Base-by-base conservation (phyloP, 495 filamentous ascomycete species). In the Evernia prunastri region DNA sequence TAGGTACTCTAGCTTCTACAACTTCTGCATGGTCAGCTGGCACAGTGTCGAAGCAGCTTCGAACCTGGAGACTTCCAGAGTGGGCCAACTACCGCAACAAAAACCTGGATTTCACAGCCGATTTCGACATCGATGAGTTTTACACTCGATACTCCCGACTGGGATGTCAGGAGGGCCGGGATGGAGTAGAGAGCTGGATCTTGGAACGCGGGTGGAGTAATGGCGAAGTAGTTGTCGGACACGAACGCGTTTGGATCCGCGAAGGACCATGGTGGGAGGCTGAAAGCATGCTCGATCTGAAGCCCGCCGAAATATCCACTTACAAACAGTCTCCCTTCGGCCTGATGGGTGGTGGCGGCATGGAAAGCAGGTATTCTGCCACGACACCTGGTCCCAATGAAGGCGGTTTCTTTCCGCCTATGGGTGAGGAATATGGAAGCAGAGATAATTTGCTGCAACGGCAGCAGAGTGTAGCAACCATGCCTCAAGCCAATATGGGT, bases 171-270 rank as follows among this genome's bases (percentile, higher is more conserved):
- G 91, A 95, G 70, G 94, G 95, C 57, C 82, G 86, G 51, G 94
- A 98, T 69, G 95, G 95, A 57, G 90, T 97, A 57, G 91, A 97
- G 68, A 96, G 84, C 72, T 98, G 94, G 94, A 82, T 96, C 58
- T 81, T 97, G 51, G 92, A 97, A 74, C 85, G 94, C 51, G 95
- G 94, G 3, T 98, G 94, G 94, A 96, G 90, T 74, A 97, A 98
- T 70, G 94, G 94, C 35, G 95, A 97, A 71, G 93, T 97, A 4
- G 84, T 95, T 27, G 80, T 98, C 49, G 94, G 94, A 60, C 83
- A 86, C 43, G 89, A 96, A 73, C 86, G 94, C 8, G 87, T 98
- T 43, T 98, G 94, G 94, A 92, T 97, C 80, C 82, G 94, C 49
- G 94, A 98, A 72, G 84, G 78, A 57, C 86, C 91, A 13, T 98